Base-by-base conservation (phyloP, 768 basidiomycete genomes). In the Coprinopsis sp. region DNA sequence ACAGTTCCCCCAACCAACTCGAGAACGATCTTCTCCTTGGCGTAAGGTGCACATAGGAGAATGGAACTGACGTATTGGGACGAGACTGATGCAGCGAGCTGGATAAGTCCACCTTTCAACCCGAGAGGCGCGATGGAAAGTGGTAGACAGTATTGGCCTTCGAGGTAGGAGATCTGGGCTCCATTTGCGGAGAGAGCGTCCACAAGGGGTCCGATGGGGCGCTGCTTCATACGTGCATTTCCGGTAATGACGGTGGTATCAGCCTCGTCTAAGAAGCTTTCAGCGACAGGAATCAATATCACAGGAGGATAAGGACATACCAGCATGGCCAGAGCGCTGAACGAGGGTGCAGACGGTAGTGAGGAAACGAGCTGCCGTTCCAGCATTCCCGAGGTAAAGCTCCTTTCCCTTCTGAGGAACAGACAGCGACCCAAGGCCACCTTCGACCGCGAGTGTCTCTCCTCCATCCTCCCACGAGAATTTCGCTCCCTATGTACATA, bases 11-110 rank as follows among this genome's bases (percentile, higher is more conserved):
- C 96, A 0, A 81, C 87, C 51, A 99, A 78, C 66, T 96, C 87
- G 43, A 98, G 82, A 2, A 82, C 84, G 50, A 96, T 79, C n/a
- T 86, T 74, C 59, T 90, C 73, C 23, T 65, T 57, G 1, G 95
- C 93, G 59, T 98, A 99, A 2, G 95, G 96, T 0, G 96, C 94
- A 60, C 93, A 96, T 30, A 98, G 84, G 6, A 99, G 78, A 61
- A 98, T 91, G 7, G 93, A 94, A 3, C 92, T 96, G 28, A 98
- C 96, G 60, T 97, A 99, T 81, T 99, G 96, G 55, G 88, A 92
- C 4, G 94, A 97, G 6, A 99, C 89, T 57, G 83, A 91, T 5
- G 96, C 96, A 2, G 94, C 88, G 37, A 99, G 81, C 57, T 84
- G 76, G 58, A 98, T 90, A 3, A 66, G 77, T 0, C 84, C 84